Conservation (phyloP, 768 basidiomycete species). For the Russula abietina region DNA sequence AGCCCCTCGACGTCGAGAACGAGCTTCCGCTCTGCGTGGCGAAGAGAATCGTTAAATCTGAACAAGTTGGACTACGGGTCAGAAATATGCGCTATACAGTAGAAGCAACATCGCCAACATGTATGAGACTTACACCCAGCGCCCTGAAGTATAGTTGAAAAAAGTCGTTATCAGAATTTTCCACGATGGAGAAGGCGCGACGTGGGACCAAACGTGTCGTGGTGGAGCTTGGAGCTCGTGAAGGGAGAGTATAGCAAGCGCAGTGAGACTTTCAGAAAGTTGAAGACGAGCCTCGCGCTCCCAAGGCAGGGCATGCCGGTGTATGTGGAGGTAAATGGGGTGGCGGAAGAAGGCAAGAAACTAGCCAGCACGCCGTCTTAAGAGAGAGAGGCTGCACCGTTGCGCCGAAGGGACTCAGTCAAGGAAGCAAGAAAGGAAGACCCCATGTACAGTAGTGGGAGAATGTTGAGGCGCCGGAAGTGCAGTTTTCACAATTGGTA, state of each 20-base stretch:
- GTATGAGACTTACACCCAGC: conserved; percentile 28
- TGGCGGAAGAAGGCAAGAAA: no score
- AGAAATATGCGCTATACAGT: conserved; percentile 21
- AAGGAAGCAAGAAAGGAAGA: no score
- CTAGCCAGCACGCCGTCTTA: no score
- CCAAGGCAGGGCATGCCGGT: background rate
- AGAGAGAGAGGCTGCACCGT: background rate
- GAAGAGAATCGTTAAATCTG: conserved; percentile 34
- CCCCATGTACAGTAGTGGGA: no score
- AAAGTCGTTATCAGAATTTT: conserved; percentile 16
- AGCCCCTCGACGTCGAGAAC: conserved; percentile 40
- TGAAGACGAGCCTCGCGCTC: background rate
- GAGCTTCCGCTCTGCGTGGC: conserved; percentile 40
- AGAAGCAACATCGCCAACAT: no score
- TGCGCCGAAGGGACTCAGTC: no score
- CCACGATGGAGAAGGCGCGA: background rate
- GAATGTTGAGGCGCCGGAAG: no score
- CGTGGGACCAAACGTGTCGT: background rate
- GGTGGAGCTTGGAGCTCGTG: background rate
- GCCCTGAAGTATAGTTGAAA: conserved; percentile 29
- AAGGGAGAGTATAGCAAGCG: background rate
- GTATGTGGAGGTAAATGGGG: background rate
- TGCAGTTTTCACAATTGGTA: no score
- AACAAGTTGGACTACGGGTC: background rate
- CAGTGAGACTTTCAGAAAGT: background rate